Evolutionary conservation across 768 basidiomycete species (phyloP).

Genomic region (Leccinum obscurum): DNA sequence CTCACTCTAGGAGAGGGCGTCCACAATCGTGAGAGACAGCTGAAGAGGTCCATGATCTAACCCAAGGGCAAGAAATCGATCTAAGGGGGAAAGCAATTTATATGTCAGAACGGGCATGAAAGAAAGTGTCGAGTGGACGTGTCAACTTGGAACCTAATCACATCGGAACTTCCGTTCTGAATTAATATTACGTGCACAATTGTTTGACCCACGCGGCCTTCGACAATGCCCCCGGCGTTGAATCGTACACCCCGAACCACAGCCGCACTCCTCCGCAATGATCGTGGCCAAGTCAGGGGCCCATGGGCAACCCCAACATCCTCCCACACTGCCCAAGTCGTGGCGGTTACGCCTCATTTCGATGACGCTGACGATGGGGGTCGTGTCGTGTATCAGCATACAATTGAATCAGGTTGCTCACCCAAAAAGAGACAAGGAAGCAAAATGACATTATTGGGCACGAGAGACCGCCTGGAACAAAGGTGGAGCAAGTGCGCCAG

Average conservation of each 20-base stretch:
- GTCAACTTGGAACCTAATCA: not conserved
- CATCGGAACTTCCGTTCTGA: not conserved
- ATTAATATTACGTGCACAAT: not conserved
- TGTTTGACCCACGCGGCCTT: not conserved
- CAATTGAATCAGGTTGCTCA: not conserved
- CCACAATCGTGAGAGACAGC: conserved; percentile 19
- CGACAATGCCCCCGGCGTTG: not conserved
- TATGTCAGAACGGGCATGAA: not conserved
- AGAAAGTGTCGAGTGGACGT: not conserved
- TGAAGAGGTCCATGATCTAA: conserved; percentile 29
- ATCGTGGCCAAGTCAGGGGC: conserved; percentile 22
- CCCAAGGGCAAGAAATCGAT: conserved; percentile 7
- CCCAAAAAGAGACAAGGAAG: conserved; percentile 10
- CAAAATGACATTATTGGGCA: conserved; percentile 12
- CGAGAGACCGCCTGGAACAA: conserved; percentile 6
- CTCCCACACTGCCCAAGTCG: not conserved
- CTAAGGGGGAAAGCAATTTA: not conserved
- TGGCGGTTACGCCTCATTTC: not conserved
- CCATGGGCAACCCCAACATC: not conserved
- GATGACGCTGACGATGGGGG: not conserved
- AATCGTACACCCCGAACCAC: not conserved
- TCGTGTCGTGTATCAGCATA: not conserved
- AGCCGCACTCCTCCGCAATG: conserved; percentile 18
- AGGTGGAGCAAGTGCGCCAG: conserved; percentile 8
- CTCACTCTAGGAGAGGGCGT: conserved; percentile 29